A percentile compares a stretch with the other conserved stretches of the same genome.
Conservation (phyloP, 2,329 filamentous ascomycete genomes). For the Elsinoe ampelina region DNA sequence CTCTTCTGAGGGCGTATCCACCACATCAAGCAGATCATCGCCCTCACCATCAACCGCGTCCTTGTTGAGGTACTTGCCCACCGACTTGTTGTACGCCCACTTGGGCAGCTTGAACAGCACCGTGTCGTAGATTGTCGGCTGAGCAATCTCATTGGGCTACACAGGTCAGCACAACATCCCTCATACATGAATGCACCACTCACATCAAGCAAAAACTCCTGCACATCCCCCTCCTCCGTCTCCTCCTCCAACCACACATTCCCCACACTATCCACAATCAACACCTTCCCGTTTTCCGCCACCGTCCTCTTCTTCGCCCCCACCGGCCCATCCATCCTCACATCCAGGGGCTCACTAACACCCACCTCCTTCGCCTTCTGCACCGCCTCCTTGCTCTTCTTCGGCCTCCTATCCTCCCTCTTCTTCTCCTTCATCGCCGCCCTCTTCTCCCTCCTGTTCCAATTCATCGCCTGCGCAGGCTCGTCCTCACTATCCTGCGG, state of each 20-base stretch:
- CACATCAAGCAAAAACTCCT: slow-evolving; percentile 83
- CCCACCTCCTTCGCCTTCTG: slow-evolving; percentile 42
- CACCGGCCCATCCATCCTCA: slow-evolving; percentile 48
- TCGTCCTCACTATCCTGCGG: slow-evolving; percentile 38
- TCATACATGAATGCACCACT: slow-evolving; percentile 31
- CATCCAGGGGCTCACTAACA: slow-evolving; percentile 47
- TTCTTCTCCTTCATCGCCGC: slow-evolving; percentile 78
- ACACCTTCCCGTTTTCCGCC: slow-evolving; percentile 88
- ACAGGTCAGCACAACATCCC: slow-evolving; percentile 18
- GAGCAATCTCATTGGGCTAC: slow-evolving; percentile 67
- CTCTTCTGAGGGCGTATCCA: slow-evolving; percentile 25
- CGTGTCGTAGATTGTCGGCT: slow-evolving; percentile 72
- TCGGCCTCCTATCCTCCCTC: slow-evolving; percentile 51
- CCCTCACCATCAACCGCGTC: slow-evolving; percentile 23
- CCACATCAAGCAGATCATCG: slow-evolving; percentile 30
- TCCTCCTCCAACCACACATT: slow-evolving; percentile 93
- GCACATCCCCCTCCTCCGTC: slow-evolving; percentile 72
- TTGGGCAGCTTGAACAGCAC: slow-evolving; percentile 69
- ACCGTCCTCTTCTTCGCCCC: slow-evolving; percentile 80
- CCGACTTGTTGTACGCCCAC: slow-evolving; percentile 53
- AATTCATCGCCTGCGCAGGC: slow-evolving; percentile 45
- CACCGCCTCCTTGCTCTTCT: slow-evolving; percentile 40
- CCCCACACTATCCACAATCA: slow-evolving; percentile 84
- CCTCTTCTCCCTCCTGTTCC: slow-evolving; percentile 76
- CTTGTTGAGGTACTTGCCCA: slow-evolving; percentile 35